Base-by-base conservation (phyloP, 495 filamentous ascomycete genomes). In the Podospora comata region DNA sequence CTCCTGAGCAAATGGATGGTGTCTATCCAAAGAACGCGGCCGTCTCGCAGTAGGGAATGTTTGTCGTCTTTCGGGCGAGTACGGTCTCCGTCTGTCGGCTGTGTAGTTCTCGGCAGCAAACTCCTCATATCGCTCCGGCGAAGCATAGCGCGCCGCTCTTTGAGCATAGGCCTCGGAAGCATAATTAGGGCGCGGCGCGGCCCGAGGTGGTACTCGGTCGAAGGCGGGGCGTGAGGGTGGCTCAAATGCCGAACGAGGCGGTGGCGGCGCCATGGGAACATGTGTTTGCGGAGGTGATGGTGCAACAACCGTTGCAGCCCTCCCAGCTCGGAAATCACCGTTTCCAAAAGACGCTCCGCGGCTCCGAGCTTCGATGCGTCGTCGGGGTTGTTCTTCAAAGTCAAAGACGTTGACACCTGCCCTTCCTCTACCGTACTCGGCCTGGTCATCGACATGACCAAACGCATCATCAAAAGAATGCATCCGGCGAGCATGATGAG, bases 401-500 rank as follows among this genome's bases (percentile, higher is more conserved):
- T 66, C 65, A 59, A 68, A 67, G 44, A 64, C 65, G 13, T 16
- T 48, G 9, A 13, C 30, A 19, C 62, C 64, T 60, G 11, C 60
- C 70, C 9, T 65, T 64, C 39, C 39, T 56, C 69, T 53, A 26
- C 60, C 68, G 19, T 68, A 68, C 32, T 68, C 66, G 13, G 66
- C 70, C 60, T 79, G 70, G 65, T 81, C 78, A 58, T 79, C 76
- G 54, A 74, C 76, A 63, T 80, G 77, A 5, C 81, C 80, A 19
- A 81, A 79, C 0, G 81, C 69, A 64, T 79, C 77, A n/a, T 79
- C 77, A 16, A 84, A 79, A 1, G 78, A 76, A 67, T 70, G 86
- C 34, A 90, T 76, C 19, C 83, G 79, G 13, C 83, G 79, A 27
- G 87, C 85, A 7, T 87, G 70, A 26, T 83, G 84, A 48, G 39